Evolutionary conservation across 2,329 filamentous ascomycete genomes (phyloP).

Genomic region (Aureobasidium sp.): DNA sequence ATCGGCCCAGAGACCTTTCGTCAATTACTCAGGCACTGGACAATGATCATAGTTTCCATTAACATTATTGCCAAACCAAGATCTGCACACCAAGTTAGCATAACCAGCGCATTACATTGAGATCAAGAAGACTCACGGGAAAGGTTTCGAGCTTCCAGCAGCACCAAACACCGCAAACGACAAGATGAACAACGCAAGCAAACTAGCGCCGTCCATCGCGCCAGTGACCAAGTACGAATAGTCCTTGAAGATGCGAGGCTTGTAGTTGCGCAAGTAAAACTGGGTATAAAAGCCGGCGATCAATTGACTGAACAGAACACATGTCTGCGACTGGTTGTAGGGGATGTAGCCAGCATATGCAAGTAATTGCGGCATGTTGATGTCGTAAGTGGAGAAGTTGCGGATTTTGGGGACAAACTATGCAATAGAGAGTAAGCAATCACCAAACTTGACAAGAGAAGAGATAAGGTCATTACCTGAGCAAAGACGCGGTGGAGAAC

Average conservation of each 20-base stretch:
- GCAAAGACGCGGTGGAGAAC: conserved; percentile 35
- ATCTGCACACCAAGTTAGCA: conserved; percentile 34
- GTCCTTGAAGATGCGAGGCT: conserved; percentile 45
- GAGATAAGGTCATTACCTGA: conserved; percentile 27
- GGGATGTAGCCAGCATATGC: conserved; percentile 49
- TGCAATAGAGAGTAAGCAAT: not conserved
- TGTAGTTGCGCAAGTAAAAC: conserved; percentile 46
- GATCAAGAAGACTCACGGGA: conserved; percentile 29
- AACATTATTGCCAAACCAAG: conserved; percentile 49
- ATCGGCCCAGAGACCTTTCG: not conserved
- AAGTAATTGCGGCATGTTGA: conserved; percentile 49
- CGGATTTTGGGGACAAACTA: conserved; percentile 43
- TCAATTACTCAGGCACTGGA: conserved; percentile 22
- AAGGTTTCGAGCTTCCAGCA: conserved; percentile 29
- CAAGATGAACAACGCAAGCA: conserved; percentile 44
- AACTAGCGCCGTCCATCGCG: conserved; percentile 46
- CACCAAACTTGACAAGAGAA: no score
- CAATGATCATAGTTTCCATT: conserved; percentile 44
- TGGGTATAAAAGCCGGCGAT: conserved; percentile 41
- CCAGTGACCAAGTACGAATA: conserved; percentile 47
- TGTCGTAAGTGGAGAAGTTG: conserved; percentile 24
- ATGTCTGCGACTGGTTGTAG: conserved; percentile 49
- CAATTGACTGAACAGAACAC: conserved; percentile 42
- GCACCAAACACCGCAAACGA: conserved; percentile 49
- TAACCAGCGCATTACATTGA: not conserved